phyloP scores from a whole-genome alignment of 1,139 yeast genomes.

The Candida sp. region DNA sequence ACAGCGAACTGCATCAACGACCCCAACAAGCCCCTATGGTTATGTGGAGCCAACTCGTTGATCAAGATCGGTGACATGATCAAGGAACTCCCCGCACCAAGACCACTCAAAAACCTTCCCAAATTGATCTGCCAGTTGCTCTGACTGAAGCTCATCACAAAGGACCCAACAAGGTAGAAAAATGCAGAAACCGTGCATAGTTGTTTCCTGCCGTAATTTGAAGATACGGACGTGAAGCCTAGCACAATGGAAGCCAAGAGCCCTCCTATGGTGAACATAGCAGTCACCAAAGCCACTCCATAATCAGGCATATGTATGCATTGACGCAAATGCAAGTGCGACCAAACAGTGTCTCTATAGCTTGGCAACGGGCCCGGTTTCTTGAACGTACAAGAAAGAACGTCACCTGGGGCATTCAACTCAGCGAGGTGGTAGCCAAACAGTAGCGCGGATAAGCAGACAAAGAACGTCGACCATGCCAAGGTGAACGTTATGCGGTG shows the following conservation, averaged over 20 bases:
- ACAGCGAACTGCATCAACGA: constrained; percentile 41
- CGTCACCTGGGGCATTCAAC: constrained; percentile 79
- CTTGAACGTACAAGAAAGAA: constrained; percentile 50
- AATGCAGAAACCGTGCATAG: constrained; percentile 29
- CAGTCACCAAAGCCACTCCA: constrained; percentile 32
- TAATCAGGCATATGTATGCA: constrained; percentile 33
- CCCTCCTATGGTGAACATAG: constrained; percentile 45
- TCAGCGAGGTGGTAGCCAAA: constrained; percentile 93
- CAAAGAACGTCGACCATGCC: constrained; percentile 45
- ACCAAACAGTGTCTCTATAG: constrained; percentile 33
- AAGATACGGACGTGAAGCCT: constrained; percentile 31
- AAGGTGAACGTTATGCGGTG: constrained; percentile 32
- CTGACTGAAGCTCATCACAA: constrained; percentile 28
- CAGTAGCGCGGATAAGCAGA: constrained; percentile 79
- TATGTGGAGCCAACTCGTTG: constrained; percentile 41
- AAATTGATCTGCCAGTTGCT: constrained; percentile 20
- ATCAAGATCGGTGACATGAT: constrained; percentile 43
- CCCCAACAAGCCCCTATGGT: constrained; percentile 44
- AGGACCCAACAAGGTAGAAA: constrained; percentile 30
- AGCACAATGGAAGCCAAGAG: constrained; percentile 33
- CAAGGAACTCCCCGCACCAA: constrained; percentile 44
- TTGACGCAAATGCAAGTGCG: constrained; percentile 23
- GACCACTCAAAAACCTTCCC: constrained; percentile 37
- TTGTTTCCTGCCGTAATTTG: constrained; percentile 29
- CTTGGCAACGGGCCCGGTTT: constrained; percentile 24